Conservation (phyloP, 2,329 filamentous ascomycete species). For the Phyllosticta paracitricarpa region DNA sequence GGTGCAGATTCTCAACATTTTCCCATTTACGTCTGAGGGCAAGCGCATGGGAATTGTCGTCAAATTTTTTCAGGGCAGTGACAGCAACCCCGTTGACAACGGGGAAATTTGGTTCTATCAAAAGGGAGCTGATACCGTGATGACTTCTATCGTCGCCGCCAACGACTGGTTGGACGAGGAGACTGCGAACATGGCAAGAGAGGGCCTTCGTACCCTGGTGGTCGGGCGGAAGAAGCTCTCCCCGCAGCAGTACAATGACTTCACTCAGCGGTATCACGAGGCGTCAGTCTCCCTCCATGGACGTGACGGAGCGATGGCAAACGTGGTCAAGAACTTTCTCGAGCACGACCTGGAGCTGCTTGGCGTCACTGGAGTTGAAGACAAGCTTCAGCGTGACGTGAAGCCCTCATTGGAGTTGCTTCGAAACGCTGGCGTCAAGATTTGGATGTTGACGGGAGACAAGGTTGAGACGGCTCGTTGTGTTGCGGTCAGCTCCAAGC, state of each 20-base stretch:
- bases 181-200: conserved; percentile 98
- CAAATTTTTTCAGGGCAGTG: conserved; percentile 52
- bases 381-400: conserved; percentile 90
- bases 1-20: conserved; percentile 84
- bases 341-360: conserved; percentile 85
- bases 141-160: conserved; percentile 86
- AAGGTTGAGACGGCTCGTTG: conserved; percentile 97
- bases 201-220: conserved; percentile 87
- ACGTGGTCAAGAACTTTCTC: conserved; percentile 67
- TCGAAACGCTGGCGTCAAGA: conserved; percentile 95
- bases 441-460: conserved; percentile 99
- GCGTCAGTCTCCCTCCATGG: conserved; percentile 71
- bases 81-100: conserved; percentile 35
- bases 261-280: conserved; percentile 62
- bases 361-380: conserved; percentile 96
- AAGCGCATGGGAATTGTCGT: conserved; percentile 98
- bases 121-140: conserved; percentile 96
- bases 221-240: conserved; percentile 87
- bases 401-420: conserved; percentile 91
- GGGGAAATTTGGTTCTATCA: conserved; percentile 98
- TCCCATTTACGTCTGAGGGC: conserved; percentile 94
- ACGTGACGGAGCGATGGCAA: conserved; percentile 72
- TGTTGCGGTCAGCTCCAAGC: conserved; percentile 87
- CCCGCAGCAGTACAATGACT: conserved; percentile 67
- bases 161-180: conserved; percentile 99